phyloP scores from a whole-genome alignment of 2,329 filamentous ascomycete species.

The Colletotrichum sp. region DNA sequence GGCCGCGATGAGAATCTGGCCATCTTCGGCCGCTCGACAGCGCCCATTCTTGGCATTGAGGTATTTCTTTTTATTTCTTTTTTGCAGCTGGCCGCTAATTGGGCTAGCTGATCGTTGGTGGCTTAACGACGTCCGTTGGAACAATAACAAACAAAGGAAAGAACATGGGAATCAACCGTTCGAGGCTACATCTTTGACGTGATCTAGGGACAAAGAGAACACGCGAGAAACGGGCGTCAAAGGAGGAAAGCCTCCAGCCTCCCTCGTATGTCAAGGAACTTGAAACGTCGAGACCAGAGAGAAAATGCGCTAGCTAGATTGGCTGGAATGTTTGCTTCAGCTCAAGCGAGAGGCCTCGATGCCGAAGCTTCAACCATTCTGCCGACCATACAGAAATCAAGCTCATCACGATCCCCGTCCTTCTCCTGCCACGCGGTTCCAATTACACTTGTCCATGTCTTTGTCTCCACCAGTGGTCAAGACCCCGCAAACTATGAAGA shows the following conservation, averaged over 20 bases:
- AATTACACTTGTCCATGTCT: neutral
- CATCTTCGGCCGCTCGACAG: neutral
- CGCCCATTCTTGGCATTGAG: neutral
- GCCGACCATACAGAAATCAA: neutral
- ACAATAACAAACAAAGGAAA: neutral
- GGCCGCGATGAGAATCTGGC: neutral
- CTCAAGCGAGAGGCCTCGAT: neutral
- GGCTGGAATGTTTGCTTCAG: neutral
- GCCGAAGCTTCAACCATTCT: neutral
- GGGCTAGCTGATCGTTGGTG: neutral
- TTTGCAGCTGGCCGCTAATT: neutral
- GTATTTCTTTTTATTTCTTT: neutral
- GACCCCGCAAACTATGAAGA: neutral
- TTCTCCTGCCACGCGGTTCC: neutral
- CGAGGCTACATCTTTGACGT: neutral
- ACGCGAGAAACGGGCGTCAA: neutral
- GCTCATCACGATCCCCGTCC: neutral
- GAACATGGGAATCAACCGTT: neutral
- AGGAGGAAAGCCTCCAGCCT: neutral
- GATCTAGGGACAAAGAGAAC: neutral
- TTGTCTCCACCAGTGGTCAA: neutral
- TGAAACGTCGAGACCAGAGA: neutral
- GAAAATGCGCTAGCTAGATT: neutral
- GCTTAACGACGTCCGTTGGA: neutral
- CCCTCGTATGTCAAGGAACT: neutral